Conservation (phyloP, 2,329 filamentous ascomycete species). For the Magnaporthiopsis poae region DNA sequence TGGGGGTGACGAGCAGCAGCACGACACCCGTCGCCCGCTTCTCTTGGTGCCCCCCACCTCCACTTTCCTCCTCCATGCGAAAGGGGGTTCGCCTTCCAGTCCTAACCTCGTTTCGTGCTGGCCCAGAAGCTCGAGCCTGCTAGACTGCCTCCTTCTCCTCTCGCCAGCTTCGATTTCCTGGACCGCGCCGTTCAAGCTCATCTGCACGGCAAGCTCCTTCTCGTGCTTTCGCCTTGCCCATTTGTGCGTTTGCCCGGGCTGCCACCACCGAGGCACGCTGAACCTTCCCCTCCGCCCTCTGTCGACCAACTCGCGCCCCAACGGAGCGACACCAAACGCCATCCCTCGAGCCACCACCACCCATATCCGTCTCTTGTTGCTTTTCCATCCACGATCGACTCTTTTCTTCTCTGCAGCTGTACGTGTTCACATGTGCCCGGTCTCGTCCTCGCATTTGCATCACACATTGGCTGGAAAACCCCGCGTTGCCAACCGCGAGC, state of each 20-base stretch:
- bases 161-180: background rate
- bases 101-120: background rate
- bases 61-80: slow-evolving; percentile 3
- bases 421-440: background rate
- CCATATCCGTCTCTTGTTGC: background rate
- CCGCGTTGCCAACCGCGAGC: background rate
- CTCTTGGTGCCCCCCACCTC: background rate
- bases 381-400: background rate
- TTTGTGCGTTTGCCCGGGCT: background rate
- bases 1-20: slow-evolving; percentile 3
- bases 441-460: background rate
- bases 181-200: background rate
- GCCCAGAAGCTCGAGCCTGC: slow-evolving; percentile 5
- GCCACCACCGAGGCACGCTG: background rate
- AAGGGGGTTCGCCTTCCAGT: slow-evolving; percentile 8
- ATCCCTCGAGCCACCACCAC: background rate
- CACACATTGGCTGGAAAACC: background rate
- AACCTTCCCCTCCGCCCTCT: background rate
- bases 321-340: background rate
- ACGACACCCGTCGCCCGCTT: background rate
- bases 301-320: background rate
- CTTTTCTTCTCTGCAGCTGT: background rate
- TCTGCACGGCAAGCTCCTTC: background rate
- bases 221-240: background rate
- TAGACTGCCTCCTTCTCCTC: background rate